Evolutionary conservation across 2,329 filamentous ascomycete species (phyloP).

Genomic region (Myriangium duriaei): DNA sequence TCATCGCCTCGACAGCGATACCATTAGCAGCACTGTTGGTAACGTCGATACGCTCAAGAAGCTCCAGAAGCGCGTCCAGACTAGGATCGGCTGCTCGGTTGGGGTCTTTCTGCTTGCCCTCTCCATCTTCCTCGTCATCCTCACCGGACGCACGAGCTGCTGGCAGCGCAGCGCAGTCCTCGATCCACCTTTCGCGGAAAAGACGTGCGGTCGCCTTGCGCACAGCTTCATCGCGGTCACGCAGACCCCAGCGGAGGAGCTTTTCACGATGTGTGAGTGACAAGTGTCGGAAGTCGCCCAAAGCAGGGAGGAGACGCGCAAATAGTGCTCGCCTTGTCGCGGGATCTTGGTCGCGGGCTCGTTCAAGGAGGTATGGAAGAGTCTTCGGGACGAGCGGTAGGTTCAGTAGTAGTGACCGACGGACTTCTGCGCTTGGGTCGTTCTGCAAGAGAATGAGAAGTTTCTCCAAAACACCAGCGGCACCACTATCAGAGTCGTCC

Average conservation of each 20-base stretch:
- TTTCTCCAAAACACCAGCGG: constrained; percentile 63
- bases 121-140: constrained; percentile 41
- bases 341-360: constrained; percentile 78
- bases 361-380: constrained; percentile 75
- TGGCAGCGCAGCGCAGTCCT: constrained; percentile 67
- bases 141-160: constrained; percentile 47
- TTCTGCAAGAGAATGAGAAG: constrained; percentile 83
- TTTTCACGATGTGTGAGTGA: constrained; percentile 93
- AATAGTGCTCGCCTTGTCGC: constrained; percentile 77
- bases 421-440: constrained; percentile 85
- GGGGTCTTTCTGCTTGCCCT: constrained; percentile 28
- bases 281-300: constrained; percentile 89
- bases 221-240: constrained; percentile 88
- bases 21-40: constrained; percentile 82
- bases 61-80: constrained; percentile 73
- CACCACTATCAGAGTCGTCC: constrained; percentile 46
- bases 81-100: constrained; percentile 47
- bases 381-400: constrained; percentile 75
- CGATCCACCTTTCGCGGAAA: constrained; percentile 94
- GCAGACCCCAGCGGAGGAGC: constrained; percentile 82
- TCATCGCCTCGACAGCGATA: constrained; percentile 87
- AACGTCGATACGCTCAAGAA: constrained; percentile 87
- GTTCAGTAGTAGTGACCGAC: constrained; percentile 77
- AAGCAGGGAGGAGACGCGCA: constrained; percentile 67
- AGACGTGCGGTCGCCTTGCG: constrained; percentile 80